Evolutionary conservation across 306 rosid species (phyloP).

Genomic region (Trifolium subterraneum): DNA sequence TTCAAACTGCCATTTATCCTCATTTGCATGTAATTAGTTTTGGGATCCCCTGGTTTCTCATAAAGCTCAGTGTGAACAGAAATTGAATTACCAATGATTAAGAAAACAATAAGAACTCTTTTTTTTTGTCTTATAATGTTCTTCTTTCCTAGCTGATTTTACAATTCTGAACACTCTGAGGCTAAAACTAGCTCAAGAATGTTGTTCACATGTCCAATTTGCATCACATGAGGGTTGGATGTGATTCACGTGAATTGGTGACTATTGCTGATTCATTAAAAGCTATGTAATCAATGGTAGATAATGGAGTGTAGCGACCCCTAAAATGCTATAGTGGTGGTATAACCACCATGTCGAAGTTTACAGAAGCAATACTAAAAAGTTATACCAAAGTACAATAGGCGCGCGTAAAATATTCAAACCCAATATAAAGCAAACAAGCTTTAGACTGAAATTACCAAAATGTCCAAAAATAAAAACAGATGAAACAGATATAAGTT

Average conservation of each 20-base stretch:
- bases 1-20: neutral
- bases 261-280: constrained; percentile 14
- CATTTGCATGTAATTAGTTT: neutral
- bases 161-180: too few species aligned
- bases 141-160: too few species aligned
- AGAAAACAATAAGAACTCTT: too few species aligned
- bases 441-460: neutral
- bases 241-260: neutral
- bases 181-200: too few species aligned
- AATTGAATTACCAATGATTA: too few species aligned
- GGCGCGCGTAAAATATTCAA: neutral
- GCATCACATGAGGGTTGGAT: neutral
- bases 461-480: too few species aligned
- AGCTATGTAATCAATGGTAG: neutral
- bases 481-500: too few species aligned
- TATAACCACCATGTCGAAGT: neutral
- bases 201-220: too few species aligned
- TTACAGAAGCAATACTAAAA: neutral
- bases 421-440: neutral
- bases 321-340: neutral
- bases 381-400: neutral
- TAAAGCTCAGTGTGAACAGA: neutral
- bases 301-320: neutral
- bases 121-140: too few species aligned
- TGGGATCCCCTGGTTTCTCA: neutral